A percentile compares a stretch with the other conserved stretches of the same genome.
Evolutionary conservation across 2,329 filamentous ascomycete species (phyloP).

Genomic region (Alternaria brassicicola): DNA sequence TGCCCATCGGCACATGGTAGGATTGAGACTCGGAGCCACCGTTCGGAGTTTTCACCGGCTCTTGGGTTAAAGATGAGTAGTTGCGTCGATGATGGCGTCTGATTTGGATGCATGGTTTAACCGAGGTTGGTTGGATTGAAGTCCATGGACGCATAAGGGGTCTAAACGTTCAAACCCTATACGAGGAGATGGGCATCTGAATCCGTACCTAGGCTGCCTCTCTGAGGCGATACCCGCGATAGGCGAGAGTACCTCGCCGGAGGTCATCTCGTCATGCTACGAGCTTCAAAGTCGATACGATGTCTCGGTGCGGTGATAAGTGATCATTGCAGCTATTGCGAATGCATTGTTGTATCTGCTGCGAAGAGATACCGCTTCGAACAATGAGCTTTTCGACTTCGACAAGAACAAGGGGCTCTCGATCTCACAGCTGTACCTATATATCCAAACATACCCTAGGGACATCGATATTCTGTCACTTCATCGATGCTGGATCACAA

Average conservation of each 20-base stretch:
- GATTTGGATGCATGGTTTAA: neutral
- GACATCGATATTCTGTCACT: neutral
- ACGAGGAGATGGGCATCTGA: neutral
- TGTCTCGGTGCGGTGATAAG: neutral
- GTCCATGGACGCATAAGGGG: neutral
- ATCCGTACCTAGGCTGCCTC: neutral
- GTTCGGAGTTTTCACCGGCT: neutral
- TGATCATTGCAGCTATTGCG: neutral
- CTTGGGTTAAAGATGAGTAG: neutral
- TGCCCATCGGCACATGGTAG: neutral
- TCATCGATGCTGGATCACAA: neutral
- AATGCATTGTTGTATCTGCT: neutral
- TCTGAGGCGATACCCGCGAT: neutral
- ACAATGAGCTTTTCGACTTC: neutral
- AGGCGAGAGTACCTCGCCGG: neutral
- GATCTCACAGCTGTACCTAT: neutral
- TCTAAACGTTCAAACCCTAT: neutral
- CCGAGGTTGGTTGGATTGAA: neutral
- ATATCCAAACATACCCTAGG: neutral
- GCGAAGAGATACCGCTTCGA: neutral
- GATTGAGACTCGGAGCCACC: neutral
- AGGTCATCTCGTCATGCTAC: neutral
- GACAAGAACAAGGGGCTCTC: neutral
- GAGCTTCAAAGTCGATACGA: neutral
- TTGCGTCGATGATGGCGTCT: neutral